Evolutionary conservation across 495 filamentous ascomycete species (phyloP), one percentile per base, ranked within the genome.

Genomic region (Ascobolus immersus): DNA sequence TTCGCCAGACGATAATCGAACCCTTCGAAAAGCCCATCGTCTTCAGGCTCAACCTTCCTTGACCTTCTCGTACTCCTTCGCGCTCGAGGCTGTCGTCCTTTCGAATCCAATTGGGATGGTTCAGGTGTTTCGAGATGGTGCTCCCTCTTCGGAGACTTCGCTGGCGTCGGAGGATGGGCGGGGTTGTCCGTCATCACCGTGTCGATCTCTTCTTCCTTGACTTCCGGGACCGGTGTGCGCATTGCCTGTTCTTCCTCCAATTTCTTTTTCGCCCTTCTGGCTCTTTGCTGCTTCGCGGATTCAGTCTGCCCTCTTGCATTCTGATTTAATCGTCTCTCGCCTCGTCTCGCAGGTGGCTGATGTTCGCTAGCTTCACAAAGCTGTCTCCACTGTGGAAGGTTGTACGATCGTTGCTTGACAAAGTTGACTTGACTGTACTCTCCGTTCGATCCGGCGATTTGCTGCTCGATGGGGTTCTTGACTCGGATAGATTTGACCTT

Each of bases 371-470:
- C 78, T 32, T 92, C 74, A 44, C 79, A 89, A 23, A 94, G 59
- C 25, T 71, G 66, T 40, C 78, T 77, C 86, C 86, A 96, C 52
- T 94, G 80, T 1, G 84, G 84, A 5, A 96, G 60, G 48, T 91
- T 96, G 56, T 94, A 96, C 17, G 77, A 77, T 51, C 89, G 64
- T 52, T 89, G 78, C 52, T 89, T 82, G 48, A 92, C 73, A 21
- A 94, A 77, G 45, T 96, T 96, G 45, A 79, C 75, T 44, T 94
- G 89, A 17, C 82, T 81, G 48, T 91, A 96, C 21, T 73, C 84
- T 18, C 89, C 86, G 44, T 82, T 74, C 32, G 71, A 77, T 7
- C 84, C 89, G 59, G 80, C 78, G 49, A 94, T 94, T 43, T 96
- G 86, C 48, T 96, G 86, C 47, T 76, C 86, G 51, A 96, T 94